Evolutionary conservation across 1,284 basidiomycete species (phyloP), one percentile per base, ranked within the genome.

Genomic region (Rhodofomes roseus): DNA sequence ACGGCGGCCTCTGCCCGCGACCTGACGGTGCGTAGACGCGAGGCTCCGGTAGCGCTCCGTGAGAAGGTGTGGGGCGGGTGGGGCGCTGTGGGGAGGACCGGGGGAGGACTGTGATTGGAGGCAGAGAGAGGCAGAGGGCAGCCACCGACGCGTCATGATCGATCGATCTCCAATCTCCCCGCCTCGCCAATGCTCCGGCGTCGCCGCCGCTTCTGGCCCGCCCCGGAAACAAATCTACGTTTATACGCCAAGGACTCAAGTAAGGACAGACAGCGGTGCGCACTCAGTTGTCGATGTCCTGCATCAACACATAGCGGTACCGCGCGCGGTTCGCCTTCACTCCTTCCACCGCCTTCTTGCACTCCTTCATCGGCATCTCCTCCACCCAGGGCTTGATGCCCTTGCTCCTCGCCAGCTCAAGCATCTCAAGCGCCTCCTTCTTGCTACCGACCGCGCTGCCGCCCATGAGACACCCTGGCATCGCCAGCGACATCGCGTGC

Each of bases 371-470:
- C 54, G 81, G 81, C 51, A 83, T 60, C 68, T 83, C 79, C 66
- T 84, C 76, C 73, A 75, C 71, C 73, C 79, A 81, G 3, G 80
- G 79, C 64, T 78, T 76, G 67, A 84, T 72, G 11, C 74, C 71
- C 70, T 87, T 83, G 64, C 85, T 75, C 6, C 77, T 80, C 4
- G 83, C 84, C 20, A 87, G 75, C 62, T 83, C 68, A 40, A 86
- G 74, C 86, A 89, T 89, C 58, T 78, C 76, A n/a, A 82, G 66
- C 20, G 77, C 81, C 68, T 90, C 87, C 62, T 79, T 78, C 75
- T 86, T 87, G 71, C 76, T 84, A 36, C 87, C 88, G 54, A 90
- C 84, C 71, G 82, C 77, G 44, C 73, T 77, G 23, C 77, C 80
- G 23, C 79, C 78, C 48, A 74, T 57, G 54, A 68, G 68, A 67